Evolutionary conservation across 2,329 filamentous ascomycete genomes (phyloP).

Genomic region (Epichloe sp.): DNA sequence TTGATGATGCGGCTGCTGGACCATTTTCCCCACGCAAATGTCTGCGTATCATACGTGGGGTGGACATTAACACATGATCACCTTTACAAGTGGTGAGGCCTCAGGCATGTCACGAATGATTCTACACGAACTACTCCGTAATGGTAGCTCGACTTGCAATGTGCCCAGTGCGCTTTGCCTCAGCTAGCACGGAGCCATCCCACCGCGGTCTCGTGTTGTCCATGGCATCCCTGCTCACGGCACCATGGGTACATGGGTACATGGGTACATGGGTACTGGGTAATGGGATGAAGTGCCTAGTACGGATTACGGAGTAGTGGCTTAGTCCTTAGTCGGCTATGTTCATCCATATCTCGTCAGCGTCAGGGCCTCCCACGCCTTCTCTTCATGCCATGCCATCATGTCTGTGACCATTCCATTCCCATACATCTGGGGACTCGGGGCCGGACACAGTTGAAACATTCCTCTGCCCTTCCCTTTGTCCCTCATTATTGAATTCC

Average conservation of each 20-base stretch:
- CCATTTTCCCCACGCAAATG: no score
- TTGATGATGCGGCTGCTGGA: no score
- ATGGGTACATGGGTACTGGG: not conserved
- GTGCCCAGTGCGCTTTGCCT: slow-evolving; percentile 6
- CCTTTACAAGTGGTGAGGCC: not conserved
- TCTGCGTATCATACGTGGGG: no score
- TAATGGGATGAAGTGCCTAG: not conserved
- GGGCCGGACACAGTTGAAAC: slow-evolving; percentile 1
- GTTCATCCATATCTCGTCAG: slow-evolving; percentile 6
- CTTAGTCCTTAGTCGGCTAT: not conserved
- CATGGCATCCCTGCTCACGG: not conserved
- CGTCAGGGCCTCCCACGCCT: slow-evolving; percentile 3
- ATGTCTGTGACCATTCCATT: slow-evolving; percentile 1
- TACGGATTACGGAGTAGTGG: no score
- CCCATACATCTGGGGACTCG: not conserved
- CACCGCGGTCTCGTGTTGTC: not conserved
- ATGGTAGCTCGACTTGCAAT: not conserved
- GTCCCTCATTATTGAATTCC: slow-evolving; percentile 9
- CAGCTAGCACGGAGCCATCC: not conserved
- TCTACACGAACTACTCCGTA: no score
- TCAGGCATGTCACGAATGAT: no score
- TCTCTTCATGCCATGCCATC: not conserved
- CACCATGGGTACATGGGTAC: no score
- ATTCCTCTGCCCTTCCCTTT: slow-evolving; percentile 4
- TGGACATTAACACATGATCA: no score